Conservation (phyloP, 371 early-diverging fungal species). For the Mortierella sp. region DNA sequence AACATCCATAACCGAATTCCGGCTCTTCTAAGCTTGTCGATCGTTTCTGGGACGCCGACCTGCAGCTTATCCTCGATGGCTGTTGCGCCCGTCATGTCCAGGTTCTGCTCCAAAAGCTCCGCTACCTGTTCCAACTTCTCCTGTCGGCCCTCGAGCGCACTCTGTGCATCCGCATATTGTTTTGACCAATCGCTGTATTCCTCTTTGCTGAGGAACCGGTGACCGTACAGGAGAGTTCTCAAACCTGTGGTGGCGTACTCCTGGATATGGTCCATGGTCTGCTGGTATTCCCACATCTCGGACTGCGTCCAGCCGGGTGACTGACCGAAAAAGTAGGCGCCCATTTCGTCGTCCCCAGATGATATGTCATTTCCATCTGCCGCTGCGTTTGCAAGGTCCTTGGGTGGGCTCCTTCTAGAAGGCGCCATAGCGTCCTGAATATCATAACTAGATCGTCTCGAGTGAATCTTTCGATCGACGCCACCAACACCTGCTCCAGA, state of each 20-base stretch:
- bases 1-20: constrained; percentile 98
- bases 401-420: background rate
- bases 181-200: constrained; percentile 86
- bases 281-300: constrained; percentile 57
- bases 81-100: constrained; percentile 83
- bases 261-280: constrained; percentile 59
- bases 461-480: background rate
- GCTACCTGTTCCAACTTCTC: constrained; percentile 82
- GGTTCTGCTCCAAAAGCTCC: constrained; percentile 81
- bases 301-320: constrained; percentile 39
- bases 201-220: constrained; percentile 76
- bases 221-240: constrained; percentile 88
- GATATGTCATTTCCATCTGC: constrained; percentile 27
- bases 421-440: background rate
- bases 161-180: constrained; percentile 81
- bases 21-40: constrained; percentile 86
- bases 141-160: constrained; percentile 82
- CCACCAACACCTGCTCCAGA: constrained; percentile 22
- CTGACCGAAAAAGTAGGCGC: constrained; percentile 52
- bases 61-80: constrained; percentile 97
- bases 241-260: constrained; percentile 90
- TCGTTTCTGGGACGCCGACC: constrained; percentile 93
- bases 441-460: background rate
- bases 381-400: background rate
- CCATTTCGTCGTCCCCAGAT: constrained; percentile 34